These are phyloP conservation scores for Rhizophagus sp. DNA, from an alignment of 192 early-diverging fungal genomes.

Conservation along the genomic window DNA sequence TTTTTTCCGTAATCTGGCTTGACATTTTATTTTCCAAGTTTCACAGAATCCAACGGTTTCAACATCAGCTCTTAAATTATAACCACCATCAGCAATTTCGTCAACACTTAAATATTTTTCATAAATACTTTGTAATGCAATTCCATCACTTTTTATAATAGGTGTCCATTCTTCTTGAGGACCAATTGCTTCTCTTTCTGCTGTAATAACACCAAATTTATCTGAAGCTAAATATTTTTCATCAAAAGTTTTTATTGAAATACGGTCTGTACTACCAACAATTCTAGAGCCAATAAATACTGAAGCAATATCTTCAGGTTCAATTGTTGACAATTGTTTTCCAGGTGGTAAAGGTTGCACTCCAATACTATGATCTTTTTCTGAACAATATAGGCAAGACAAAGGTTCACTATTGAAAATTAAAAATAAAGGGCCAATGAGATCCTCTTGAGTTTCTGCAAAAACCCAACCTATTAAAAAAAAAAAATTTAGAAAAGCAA, in stretches of 20 bases:
- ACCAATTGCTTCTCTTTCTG: conserved; percentile 73
- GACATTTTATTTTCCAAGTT: conserved; percentile 68
- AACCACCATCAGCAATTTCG: conserved; percentile 53
- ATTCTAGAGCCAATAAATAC: conserved; percentile 70
- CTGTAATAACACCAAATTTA: conserved; percentile 77
- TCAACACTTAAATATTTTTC: conserved; percentile 70
- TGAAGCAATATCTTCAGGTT: conserved; percentile 58
- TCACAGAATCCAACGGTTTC: conserved; percentile 73
- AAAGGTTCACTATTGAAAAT: conserved; percentile 64
- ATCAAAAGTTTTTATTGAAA: conserved; percentile 61
- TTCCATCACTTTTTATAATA: conserved; percentile 51
- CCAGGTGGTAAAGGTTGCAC: conserved; percentile 4
- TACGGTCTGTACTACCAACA: conserved; percentile 51
- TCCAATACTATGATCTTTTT: conserved; percentile 23
- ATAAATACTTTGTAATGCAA: conserved; percentile 63
- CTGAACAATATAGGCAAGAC: conserved; percentile 45
- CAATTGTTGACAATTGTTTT: conserved; percentile 30
- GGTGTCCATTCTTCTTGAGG: conserved; percentile 80
- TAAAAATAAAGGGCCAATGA: conserved; percentile 70
- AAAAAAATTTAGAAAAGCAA: not conserved
- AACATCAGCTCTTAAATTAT: conserved; percentile 67
- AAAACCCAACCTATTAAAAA: conserved; percentile 61
- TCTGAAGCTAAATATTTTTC: conserved; percentile 74
- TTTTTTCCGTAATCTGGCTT: conserved; percentile 67
- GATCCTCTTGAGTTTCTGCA: conserved; percentile 59